These are phyloP conservation scores for Casuarina glauca DNA, from an alignment of 306 rosid species.

Conservation along the genomic window DNA sequence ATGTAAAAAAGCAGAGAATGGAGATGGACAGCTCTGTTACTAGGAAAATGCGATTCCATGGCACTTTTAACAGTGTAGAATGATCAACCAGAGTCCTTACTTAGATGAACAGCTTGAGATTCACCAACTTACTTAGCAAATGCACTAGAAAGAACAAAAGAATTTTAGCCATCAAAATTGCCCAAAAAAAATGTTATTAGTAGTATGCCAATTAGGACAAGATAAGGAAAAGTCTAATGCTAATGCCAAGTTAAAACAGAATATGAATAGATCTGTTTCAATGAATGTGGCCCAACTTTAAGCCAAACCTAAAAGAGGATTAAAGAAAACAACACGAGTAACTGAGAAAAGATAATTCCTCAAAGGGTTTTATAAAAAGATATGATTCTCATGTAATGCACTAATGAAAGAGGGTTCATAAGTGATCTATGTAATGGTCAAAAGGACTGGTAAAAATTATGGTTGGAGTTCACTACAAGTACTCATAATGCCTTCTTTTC, in stretches of 20 bases:
- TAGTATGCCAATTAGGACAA: neutral
- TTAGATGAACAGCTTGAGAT: neutral
- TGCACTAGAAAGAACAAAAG: neutral
- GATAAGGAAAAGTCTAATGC: neutral
- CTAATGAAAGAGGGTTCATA: too few species aligned
- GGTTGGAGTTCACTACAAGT: too few species aligned
- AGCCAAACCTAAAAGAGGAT: neutral
- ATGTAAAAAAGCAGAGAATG: too few species aligned
- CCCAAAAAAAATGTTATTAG: neutral
- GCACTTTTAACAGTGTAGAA: neutral
- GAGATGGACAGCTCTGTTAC: too few species aligned
- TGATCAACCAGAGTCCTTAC: neutral
- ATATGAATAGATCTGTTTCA: neutral
- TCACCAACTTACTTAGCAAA: neutral
- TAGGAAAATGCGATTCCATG: neutral
- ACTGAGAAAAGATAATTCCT: too few species aligned
- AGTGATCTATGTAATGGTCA: too few species aligned
- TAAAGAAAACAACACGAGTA: too few species aligned
- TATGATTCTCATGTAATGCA: too few species aligned
- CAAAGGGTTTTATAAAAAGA: too few species aligned
- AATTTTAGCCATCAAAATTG: neutral
- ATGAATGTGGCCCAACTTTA: neutral
- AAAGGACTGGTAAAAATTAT: too few species aligned
- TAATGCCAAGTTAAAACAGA: neutral
- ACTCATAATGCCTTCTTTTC: too few species aligned